Evolutionary conservation across 1,284 basidiomycete species (phyloP), one percentile per base, ranked within the genome.

Genomic region (Sanguinoderma infundibulare): DNA sequence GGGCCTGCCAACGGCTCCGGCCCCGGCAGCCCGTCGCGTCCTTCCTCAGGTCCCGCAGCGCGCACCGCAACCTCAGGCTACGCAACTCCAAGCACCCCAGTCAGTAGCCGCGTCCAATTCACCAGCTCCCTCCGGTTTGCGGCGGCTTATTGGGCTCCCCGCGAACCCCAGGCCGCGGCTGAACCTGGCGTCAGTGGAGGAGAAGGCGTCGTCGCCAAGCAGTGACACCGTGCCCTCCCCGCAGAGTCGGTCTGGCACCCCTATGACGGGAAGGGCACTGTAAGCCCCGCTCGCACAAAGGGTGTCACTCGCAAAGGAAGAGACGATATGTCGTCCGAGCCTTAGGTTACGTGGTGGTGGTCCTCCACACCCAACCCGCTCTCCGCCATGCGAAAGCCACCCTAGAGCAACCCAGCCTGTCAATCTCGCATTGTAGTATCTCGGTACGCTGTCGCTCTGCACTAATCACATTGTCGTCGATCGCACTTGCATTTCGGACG

Each of bases 151-250:
- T 24, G 70, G 71, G 17, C 62, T 74, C 51, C 74, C 73, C 24
- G 62, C 70, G 8, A 67, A 72, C 53, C 74, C 49, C 17, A 30
- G 32, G 15, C 49, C 73, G 42, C 74, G 71, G 32, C 76, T 75
- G 65, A 72, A 68, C 20, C 77, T 78, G 42, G 66, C 70, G 53
- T 68, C 71, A 47, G 64, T 61, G 66, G 71, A 57, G 69, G 73
- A 67, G 62, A 55, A 38, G 49, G 72, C 60, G 51, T 60, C 61
- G 50, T 59, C 61, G 50, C n/a, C n/a, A n/a, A n/a, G n/a, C n/a
- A 60, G 54, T 32, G 65, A 63, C 54, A 60, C 64, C 15, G 55
- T 53, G 53, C 60, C 55, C 55, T 55, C 65, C 52, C 57, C 60
- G 52, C 57, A 46, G 40, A 58, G 50, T 53, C 60, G 65, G 62